A percentile compares a stretch with the other conserved stretches of the same genome.
These are phyloP conservation scores for Neoascochyta sp. DNA, from an alignment of 2,329 filamentous ascomycete species.

Conservation along the genomic window DNA sequence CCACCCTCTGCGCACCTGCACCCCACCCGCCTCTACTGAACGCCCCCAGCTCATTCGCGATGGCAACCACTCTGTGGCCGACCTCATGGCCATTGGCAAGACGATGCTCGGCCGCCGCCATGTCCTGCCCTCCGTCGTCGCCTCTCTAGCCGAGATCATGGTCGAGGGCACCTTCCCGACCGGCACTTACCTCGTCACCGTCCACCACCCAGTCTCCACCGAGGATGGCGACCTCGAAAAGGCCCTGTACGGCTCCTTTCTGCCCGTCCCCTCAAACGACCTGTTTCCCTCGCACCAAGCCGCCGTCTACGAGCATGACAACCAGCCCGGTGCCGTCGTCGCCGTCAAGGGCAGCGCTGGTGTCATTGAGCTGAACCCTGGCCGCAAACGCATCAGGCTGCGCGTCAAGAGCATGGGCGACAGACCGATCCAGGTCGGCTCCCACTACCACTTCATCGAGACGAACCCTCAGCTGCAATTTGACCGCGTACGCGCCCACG, in stretches of 20 bases:
- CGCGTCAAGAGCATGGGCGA: constrained; percentile 84
- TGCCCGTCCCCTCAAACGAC: constrained; percentile 69
- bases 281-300: constrained; percentile 64
- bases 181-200: constrained; percentile 90
- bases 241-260: constrained; percentile 86
- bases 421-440: constrained; percentile 83
- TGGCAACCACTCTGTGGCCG: constrained; percentile 86
- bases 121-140: constrained; percentile 76
- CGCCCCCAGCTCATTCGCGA: constrained; percentile 74
- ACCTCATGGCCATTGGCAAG: constrained; percentile 87
- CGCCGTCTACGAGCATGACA: constrained; percentile 62
- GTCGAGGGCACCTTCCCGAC: constrained; percentile 90
- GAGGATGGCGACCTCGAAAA: constrained; percentile 83
- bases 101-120: constrained; percentile 92
- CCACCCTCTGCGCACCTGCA: constrained; percentile 3
- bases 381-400: constrained; percentile 67
- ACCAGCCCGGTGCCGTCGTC: constrained; percentile 76
- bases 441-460: constrained; percentile 95
- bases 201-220: constrained; percentile 81
- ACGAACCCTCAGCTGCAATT: constrained; percentile 88
- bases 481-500: constrained; percentile 77
- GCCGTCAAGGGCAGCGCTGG: constrained; percentile 62
- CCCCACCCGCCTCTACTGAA: no score
- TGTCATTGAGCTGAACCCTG: constrained; percentile 67
- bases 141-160: constrained; percentile 78